Evolutionary conservation across 352 stramenopile genomes (phyloP), one percentile per base, ranked within the genome.

Genomic region (Phytopythium montanum): DNA sequence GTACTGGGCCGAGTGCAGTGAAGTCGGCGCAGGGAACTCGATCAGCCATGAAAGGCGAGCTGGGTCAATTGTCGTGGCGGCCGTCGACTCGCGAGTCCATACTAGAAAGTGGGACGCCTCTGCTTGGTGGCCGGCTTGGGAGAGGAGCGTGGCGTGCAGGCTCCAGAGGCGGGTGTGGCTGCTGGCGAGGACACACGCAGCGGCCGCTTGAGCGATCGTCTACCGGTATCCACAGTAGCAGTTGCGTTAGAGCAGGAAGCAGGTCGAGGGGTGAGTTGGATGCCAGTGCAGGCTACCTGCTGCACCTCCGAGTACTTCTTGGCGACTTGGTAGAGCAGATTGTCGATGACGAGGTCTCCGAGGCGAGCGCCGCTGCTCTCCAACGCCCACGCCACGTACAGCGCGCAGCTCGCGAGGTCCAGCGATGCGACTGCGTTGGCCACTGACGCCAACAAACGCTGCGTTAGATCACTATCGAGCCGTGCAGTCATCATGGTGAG

Each of bases 301-400:
- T 76, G 70, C 10, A 86, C 75, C 28, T 90, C 81, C 0, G 68
- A 61, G 52, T 81, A 84, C 45, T 87, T 90, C 68, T 93, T 93
- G 33, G 81, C 69, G 14, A 91, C 71, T 68, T 93, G 83, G 38
- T 93, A 93, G 14, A 93, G 68, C 69, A 93, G 67, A 60, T 90
- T 93, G 49, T 91, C 83, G 25, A 87, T 25, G 51, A 91, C 81
- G 34, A 90, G 65, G 25, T 90, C 81, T 26, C 71, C 70, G 14
- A 93, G 62, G 18, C 65, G 68, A 23, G 85, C 67, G 28, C 68
- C 54, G 46, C 69, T 54, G 46, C 69, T 54, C 56, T 88, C 81
- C 36, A 76, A 60, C 14, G 64, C 61, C 59, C 69, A 80, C 25
- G 70, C 72, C 25, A 90, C 60, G 14, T 76, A 83, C 28, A 93